These are phyloP conservation scores for Nissolia schottii DNA, from an alignment of 306 rosid species.

Conservation along the genomic window DNA sequence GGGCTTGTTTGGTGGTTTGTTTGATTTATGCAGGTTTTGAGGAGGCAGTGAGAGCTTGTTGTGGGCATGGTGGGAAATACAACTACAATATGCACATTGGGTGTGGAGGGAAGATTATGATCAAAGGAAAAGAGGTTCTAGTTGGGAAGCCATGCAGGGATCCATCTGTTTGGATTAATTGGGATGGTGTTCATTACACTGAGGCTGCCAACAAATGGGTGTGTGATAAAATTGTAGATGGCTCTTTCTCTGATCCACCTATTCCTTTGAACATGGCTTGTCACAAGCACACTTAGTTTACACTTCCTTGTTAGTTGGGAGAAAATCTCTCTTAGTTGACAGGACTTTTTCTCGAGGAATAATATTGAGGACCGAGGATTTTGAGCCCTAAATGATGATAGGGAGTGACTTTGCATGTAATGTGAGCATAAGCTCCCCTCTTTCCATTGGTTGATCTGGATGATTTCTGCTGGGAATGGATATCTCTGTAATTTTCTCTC, in stretches of 20 bases:
- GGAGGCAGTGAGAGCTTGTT: slow-evolving; percentile 65
- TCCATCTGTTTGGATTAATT: slow-evolving; percentile 53
- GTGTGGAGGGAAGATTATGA: slow-evolving; percentile 55
- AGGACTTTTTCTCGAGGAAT: neutral
- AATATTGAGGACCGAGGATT: neutral
- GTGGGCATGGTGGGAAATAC: slow-evolving; percentile 84
- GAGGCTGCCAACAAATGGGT: slow-evolving; percentile 73
- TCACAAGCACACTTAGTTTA: slow-evolving; percentile 15
- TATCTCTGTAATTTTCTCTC: no score
- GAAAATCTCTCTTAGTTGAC: neutral
- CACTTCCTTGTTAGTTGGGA: neutral
- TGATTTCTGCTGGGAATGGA: no score
- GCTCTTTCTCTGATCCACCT: slow-evolving; percentile 74
- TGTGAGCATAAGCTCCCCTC: neutral
- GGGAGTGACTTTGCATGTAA: neutral
- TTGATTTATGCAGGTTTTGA: slow-evolving; percentile 76
- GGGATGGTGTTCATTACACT: slow-evolving; percentile 86
- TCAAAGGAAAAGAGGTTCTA: slow-evolving; percentile 47
- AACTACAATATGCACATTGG: slow-evolving; percentile 48
- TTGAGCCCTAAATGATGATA: neutral
- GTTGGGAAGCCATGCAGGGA: slow-evolving; percentile 55
- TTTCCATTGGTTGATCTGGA: no score
- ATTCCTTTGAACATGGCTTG: slow-evolving; percentile 60
- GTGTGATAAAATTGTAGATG: slow-evolving; percentile 48
- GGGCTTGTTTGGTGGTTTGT: no score